A percentile compares a stretch with the other conserved stretches of the same genome.
Evolutionary conservation across 495 filamentous ascomycete species (phyloP).

Genomic region (Bacidia gigantensis): DNA sequence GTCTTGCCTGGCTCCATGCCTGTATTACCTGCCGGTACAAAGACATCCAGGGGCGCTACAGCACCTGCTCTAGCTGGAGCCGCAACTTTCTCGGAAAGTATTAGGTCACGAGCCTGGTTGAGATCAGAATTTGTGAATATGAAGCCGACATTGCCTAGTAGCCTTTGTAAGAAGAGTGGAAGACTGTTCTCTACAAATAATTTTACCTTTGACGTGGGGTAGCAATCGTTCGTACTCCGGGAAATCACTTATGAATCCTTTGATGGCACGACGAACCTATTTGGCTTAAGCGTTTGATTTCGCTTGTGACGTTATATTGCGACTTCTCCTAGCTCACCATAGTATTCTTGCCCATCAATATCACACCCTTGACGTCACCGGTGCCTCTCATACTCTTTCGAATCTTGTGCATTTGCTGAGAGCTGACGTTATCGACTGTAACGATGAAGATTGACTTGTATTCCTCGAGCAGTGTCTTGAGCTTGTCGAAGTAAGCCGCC

Average conservation of each 20-base stretch:
- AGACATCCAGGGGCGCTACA: conserved; percentile 79
- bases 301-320: not conserved
- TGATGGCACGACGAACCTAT: conserved; percentile 88
- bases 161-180: not conserved
- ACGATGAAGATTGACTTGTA: conserved; percentile 97
- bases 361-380: conserved; percentile 54
- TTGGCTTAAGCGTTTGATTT: not conserved
- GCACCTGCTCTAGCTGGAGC: conserved; percentile 96
- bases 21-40: conserved; percentile 91
- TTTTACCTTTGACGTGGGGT: conserved; percentile 72
- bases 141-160: conserved; percentile 82
- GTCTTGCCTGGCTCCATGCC: conserved; percentile 99
- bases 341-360: conserved; percentile 97
- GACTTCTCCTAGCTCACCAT: not conserved
- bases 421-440: conserved; percentile 84
- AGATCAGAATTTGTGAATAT: conserved; percentile 98
- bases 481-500: conserved; percentile 77
- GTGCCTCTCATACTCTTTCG: conserved; percentile 72
- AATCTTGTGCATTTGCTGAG: conserved; percentile 99
- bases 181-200: not conserved
- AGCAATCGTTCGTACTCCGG: conserved; percentile 97
- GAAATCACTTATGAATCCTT: conserved; percentile 79
- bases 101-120: conserved; percentile 81
- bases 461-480: conserved; percentile 81
- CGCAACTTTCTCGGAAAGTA: conserved; percentile 90